Base-by-base conservation (phyloP, 2,329 filamentous ascomycete species). In the Pleomassaria siparia region DNA sequence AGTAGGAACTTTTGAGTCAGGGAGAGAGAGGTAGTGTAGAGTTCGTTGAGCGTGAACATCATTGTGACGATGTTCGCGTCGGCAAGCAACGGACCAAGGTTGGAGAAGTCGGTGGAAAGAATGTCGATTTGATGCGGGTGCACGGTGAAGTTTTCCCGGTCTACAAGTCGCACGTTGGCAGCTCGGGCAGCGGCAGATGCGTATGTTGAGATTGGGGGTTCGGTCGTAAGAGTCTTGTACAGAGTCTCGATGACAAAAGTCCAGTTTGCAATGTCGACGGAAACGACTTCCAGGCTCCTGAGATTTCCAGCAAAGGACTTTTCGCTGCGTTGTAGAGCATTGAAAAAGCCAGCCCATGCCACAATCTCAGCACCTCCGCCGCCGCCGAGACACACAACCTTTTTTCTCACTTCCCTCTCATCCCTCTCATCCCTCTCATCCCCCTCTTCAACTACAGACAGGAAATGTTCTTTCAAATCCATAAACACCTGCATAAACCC, bases 21-120 rank as follows among this genome's bases (percentile, higher is more conserved):
- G 2, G 84, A 77, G 20, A 91, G 82, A 1, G 86, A 89, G 0
- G 82, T 77, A 0, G 88, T 87, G 75, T 96, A 97, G 0, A 99
- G 83, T 72, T 99, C 94, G 69, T 97, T 97, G 39, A 97, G 80
- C 0, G 92, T 96, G 76, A 97, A 99, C 72, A 97, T 83, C 11
- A 97, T 74, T 0, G 91, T 96, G 12, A 95, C 76, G 1, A 96
- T 56, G 25, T 70, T 55, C 1, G 68, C 63, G 7, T 55, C 53
- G 12, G 59, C 26, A 5, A 73, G 57, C 6, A 72, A 29, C 0
- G 56, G 47, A 5, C 55, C 43, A 1, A 82, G 54, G 2, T 70
- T 62, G 1, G 64, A 51, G 2, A 72, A 62, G 0, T 72, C 57
- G 9, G 74, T 59, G 2, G 63, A 60, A 1, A 85, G 71, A 2